A percentile compares a stretch with the other conserved stretches of the same genome.
phyloP scores from a whole-genome alignment of 352 stramenopile species.

The Globisporangium irregulare region DNA sequence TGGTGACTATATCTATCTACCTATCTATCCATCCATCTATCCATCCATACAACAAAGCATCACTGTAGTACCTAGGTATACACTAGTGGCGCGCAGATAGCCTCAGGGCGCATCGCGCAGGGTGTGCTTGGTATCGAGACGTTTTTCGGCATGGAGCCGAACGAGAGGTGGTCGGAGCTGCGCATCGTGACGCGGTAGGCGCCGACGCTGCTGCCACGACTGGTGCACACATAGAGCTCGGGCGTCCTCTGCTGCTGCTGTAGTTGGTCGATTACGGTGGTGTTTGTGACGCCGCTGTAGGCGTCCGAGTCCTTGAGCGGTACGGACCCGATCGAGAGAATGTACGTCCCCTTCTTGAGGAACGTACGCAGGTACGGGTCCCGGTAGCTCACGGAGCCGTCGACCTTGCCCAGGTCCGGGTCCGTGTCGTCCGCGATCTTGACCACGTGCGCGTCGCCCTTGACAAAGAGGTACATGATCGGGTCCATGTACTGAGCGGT shows the following conservation, averaged over 20 bases:
- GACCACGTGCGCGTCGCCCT: conserved; percentile 29
- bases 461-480: conserved; percentile 53
- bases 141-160: background rate
- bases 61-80: background rate
- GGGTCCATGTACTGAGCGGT: conserved; percentile 53
- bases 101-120: background rate
- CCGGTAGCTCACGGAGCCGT: conserved; percentile 49
- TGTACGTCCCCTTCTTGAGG: conserved; percentile 49
- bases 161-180: conserved; percentile 20
- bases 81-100: background rate
- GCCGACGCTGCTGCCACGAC: conserved; percentile 21
- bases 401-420: conserved; percentile 19
- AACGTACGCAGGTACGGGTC: conserved; percentile 50
- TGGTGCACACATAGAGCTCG: conserved; percentile 32
- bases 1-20: too few relatives aligned
- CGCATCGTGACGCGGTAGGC: conserved; percentile 38
- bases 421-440: conserved; percentile 39
- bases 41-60: too few relatives aligned
- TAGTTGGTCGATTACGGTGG: conserved; percentile 16
- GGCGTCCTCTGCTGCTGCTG: conserved; percentile 20
- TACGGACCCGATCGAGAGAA: conserved; percentile 38
- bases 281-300: conserved; percentile 11
- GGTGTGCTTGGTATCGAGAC: background rate
- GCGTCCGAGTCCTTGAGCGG: conserved; percentile 24
- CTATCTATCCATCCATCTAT: too few relatives aligned